A percentile compares a stretch with the other conserved stretches of the same genome.
Conservation (phyloP, 345 rosid genomes). For the Dipteronia dyeriana region DNA sequence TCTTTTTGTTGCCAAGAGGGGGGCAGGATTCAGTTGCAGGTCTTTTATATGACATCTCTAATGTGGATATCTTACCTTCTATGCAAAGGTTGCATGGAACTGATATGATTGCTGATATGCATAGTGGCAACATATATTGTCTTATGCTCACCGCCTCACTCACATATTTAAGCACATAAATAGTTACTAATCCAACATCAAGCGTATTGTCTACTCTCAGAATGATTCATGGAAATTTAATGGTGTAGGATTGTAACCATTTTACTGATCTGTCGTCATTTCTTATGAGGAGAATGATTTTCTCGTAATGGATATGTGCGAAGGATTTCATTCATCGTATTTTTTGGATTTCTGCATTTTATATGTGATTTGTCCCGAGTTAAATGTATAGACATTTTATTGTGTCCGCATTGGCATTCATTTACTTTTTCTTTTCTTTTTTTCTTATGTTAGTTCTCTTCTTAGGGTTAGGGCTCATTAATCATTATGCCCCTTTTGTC, state of each 20-base stretch:
- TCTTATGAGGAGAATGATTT: constrained; percentile 9
- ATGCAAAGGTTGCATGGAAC: background rate
- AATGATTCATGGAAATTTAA: background rate
- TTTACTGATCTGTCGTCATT: background rate
- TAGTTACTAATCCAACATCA: background rate
- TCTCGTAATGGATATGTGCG: background rate
- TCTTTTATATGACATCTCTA: background rate
- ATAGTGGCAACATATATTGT: background rate
- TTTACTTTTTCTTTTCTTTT: background rate
- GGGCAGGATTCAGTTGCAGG: background rate
- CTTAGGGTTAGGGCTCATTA: background rate
- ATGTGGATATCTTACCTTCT: background rate
- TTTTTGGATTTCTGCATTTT: background rate
- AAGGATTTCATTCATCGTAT: background rate
- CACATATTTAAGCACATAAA: background rate
- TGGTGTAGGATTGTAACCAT: background rate
- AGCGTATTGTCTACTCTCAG: background rate
- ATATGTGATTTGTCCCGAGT: constrained; percentile 9
- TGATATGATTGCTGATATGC: background rate
- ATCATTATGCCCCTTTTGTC: background rate
- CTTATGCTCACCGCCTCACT: background rate
- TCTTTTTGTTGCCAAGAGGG: background rate
- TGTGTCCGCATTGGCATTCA: background rate
- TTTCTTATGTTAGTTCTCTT: background rate
- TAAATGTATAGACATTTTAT: background rate